Conservation (phyloP, 148 eudicot genomes). For the Nepenthes gracilis region DNA sequence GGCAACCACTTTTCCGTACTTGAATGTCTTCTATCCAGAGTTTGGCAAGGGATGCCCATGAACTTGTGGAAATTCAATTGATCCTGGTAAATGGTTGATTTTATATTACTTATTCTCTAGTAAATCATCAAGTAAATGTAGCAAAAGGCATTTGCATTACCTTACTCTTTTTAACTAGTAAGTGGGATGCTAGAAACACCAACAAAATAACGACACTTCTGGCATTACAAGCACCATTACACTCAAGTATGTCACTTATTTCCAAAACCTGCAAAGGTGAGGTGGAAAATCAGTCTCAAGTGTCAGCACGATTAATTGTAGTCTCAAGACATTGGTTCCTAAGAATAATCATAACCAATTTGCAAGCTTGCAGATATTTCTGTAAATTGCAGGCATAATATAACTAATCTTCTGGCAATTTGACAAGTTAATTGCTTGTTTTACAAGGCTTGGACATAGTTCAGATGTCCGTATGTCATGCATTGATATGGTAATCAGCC, state of each 20-base stretch:
- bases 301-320: background rate
- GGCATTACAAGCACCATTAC: slow-evolving; percentile 74
- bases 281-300: slow-evolving; percentile 5
- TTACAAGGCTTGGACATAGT: too few relatives aligned
- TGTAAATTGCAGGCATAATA: too few relatives aligned
- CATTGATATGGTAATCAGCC: too few relatives aligned
- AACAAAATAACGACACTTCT: slow-evolving; percentile 64
- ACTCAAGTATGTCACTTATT: slow-evolving; percentile 79
- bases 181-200: slow-evolving; percentile 80
- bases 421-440: too few relatives aligned
- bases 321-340: background rate
- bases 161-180: slow-evolving; percentile 61
- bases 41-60: slow-evolving; percentile 66
- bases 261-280: slow-evolving; percentile 56
- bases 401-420: too few relatives aligned
- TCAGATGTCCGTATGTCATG: too few relatives aligned
- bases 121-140: background rate
- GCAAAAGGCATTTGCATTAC: slow-evolving; percentile 23
- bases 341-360: too few relatives aligned
- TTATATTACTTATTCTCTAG: background rate
- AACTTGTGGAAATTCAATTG: slow-evolving; percentile 87
- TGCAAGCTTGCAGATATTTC: too few relatives aligned
- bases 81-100: slow-evolving; percentile 36
- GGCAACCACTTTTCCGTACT: slow-evolving; percentile 26
- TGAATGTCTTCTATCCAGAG: slow-evolving; percentile 37